Base-by-base conservation (phyloP, 768 basidiomycete species). In the Chalciporus pseudorubinellus region DNA sequence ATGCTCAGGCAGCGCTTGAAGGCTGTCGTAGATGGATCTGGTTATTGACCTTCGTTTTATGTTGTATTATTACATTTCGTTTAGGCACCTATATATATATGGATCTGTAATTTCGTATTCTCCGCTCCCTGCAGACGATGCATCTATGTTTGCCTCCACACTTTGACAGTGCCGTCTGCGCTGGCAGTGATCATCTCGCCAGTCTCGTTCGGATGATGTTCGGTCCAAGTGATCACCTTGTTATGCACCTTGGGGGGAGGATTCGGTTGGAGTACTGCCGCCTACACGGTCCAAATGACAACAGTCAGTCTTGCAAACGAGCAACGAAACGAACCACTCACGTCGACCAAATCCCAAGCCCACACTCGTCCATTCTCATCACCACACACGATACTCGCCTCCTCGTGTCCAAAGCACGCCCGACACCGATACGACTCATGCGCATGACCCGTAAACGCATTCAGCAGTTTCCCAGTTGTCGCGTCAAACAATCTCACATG, bases 261-360 rank as follows among this genome's bases (percentile, higher is more conserved):
- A 52, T 83, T 84, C 22, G 85, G 86, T 48, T 80, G 76, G 14
- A 92, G 60, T 14, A 83, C 72, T 50, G 81, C 83, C 9, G 82
- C 91, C 94, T 95, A 57, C 4, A 19, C 29, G 11, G 12, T 11
- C 29, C 8, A 11, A 31, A 31, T 11, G 18, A 16, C 18, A 16
- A n/a, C 22, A 6, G 22, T 65, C 14, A 63, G 49, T 20, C 11
- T 7, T 33, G 26, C 36, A 21, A 18, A 34, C 13, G 3, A n/a
- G n/a, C n/a, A n/a, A 22, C 9, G 48, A 7, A 2, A 20, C 19
- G 22, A 6, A 18, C 10, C 2, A 71, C 82, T 63, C 69, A 95
- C 95, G 66, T 92, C 89, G 19, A 98, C 80, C 52, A 98, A 73
- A 59, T 95, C 92, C 95, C 95, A 99, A 38, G 83, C 83, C 92